phyloP scores from a whole-genome alignment of 129 eudicot species.

The Tanacetum coccineum region DNA sequence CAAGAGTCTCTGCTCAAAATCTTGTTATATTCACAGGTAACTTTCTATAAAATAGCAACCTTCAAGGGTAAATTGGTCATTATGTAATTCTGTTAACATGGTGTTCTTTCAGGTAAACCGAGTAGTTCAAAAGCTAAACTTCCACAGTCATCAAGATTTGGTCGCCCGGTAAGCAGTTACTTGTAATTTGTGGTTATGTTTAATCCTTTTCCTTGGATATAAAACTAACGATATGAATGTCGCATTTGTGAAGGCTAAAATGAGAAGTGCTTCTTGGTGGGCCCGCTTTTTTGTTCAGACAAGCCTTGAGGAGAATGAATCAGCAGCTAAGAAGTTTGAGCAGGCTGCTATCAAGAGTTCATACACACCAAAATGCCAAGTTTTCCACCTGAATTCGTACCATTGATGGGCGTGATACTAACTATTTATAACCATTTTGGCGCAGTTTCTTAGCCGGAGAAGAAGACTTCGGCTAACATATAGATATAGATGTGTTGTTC shows the following conservation, averaged over 20 bases:
- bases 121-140: slow-evolving; percentile 56
- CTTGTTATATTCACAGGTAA: slow-evolving; percentile 76
- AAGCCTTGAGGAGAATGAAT: slow-evolving; percentile 68
- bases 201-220: no score
- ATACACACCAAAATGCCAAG: slow-evolving; percentile 65
- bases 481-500: slow-evolving; percentile 25
- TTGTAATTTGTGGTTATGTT: not conserved
- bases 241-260: slow-evolving; percentile 59
- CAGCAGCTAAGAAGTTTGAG: slow-evolving; percentile 63
- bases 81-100: not conserved
- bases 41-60: not conserved
- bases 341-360: slow-evolving; percentile 51
- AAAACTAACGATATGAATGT: slow-evolving; percentile 15
- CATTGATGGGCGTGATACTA: slow-evolving; percentile 35
- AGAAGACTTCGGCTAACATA: slow-evolving; percentile 24
- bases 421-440: slow-evolving; percentile 21
- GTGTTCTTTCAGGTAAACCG: slow-evolving; percentile 46
- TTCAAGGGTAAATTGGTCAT: not conserved
- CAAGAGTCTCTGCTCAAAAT: slow-evolving; percentile 68
- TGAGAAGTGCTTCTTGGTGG: slow-evolving; percentile 84
- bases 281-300: slow-evolving; percentile 69
- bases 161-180: slow-evolving; percentile 62
- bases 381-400: slow-evolving; percentile 69
- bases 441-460: slow-evolving; percentile 23
- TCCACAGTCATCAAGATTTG: slow-evolving; percentile 61